Evolutionary conservation across 2,329 filamentous ascomycete genomes (phyloP), one percentile per base, ranked within the genome.

Genomic region (Penicillium brevicompactum): DNA sequence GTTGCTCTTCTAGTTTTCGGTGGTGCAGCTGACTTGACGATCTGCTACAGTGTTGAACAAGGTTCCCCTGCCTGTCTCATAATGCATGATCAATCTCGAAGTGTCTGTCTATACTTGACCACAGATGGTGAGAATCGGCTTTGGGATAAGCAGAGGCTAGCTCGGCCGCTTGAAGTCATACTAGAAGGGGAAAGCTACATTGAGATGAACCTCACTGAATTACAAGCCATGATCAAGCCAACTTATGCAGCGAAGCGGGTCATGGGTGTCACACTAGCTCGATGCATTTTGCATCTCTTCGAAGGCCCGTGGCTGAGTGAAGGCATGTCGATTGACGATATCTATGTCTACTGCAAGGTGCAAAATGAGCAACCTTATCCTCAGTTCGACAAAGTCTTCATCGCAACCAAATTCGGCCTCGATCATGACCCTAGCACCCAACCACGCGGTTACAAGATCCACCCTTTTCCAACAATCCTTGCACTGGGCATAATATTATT

Each of bases 381-480:
- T 7, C 9, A 53, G 6, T 60, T 60, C 30, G 52, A 58, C 43
- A 60, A 58, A 37, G 44, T 60, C n/a, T 60, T 60, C 38, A 16
- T 38, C 31, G 31, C 31, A 5, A 34, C 31, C 10, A 34, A 34
- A 14, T 34, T 34, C 9, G 31, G 31, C 31, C 31, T 10, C 8
- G 31, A 34, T 14, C 5, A 11, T 10, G 11, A 34, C 11, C 31
- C 2, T 11, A 10, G 10, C 5, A 2, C 31, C 13, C 31, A 14
- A 4, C 2, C 31, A 4, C 31, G 31, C 31, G 31, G 31, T 7
- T 60, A 56, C 46, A 56, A 40, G 9, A 51, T 60, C 14, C 58
- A 60, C 27, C 56, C 56, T 3, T 60, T 60, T 32, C 58, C 58
- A 1, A 53, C 52, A 2, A 60, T 60, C n/a, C 49, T 60, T 21